phyloP scores from a whole-genome alignment of 495 filamentous ascomycete species.

The Penicillium odoratum region DNA sequence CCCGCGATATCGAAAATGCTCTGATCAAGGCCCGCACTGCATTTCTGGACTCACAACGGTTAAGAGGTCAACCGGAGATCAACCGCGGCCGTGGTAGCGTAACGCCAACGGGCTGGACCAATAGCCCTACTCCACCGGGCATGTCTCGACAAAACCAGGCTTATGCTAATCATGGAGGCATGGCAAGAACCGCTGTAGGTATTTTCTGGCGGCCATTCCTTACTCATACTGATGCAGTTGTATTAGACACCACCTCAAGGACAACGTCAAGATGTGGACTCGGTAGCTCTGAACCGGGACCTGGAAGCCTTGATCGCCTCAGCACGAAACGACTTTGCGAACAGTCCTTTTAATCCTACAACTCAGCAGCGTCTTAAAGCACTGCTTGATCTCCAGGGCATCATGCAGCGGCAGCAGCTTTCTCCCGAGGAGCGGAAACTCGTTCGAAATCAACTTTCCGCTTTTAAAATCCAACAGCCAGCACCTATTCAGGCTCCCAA shows the following conservation, averaged over 20 bases:
- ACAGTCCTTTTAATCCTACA: slow-evolving; percentile 68
- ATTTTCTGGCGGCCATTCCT: not conserved
- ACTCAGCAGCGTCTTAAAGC: slow-evolving; percentile 79
- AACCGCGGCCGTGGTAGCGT: slow-evolving; percentile 55
- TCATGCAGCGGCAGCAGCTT: slow-evolving; percentile 76
- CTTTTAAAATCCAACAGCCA: slow-evolving; percentile 51
- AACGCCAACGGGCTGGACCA: slow-evolving; percentile 56
- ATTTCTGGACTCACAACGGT: slow-evolving; percentile 51
- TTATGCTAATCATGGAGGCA: slow-evolving; percentile 38
- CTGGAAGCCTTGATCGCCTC: slow-evolving; percentile 71
- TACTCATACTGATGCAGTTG: slow-evolving; percentile 1
- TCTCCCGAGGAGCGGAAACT: slow-evolving; percentile 76
- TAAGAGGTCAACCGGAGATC: slow-evolving; percentile 59
- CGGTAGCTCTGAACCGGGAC: slow-evolving; percentile 78
- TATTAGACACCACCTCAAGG: slow-evolving; percentile 38
- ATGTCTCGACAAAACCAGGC: slow-evolving; percentile 38
- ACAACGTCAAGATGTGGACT: slow-evolving; percentile 38
- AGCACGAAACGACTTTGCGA: slow-evolving; percentile 69
- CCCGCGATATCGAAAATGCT: slow-evolving; percentile 87
- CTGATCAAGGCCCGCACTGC: slow-evolving; percentile 84
- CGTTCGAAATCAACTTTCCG: slow-evolving; percentile 76
- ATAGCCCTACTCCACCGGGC: slow-evolving; percentile 66
- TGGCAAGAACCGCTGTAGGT: slow-evolving; percentile 36
- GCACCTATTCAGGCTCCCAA: slow-evolving; percentile 22
- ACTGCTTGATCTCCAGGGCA: slow-evolving; percentile 78